A percentile compares a stretch with the other conserved stretches of the same genome.
Conservation (phyloP, 208 protist genomes). For the Naegleria gruberi region DNA sequence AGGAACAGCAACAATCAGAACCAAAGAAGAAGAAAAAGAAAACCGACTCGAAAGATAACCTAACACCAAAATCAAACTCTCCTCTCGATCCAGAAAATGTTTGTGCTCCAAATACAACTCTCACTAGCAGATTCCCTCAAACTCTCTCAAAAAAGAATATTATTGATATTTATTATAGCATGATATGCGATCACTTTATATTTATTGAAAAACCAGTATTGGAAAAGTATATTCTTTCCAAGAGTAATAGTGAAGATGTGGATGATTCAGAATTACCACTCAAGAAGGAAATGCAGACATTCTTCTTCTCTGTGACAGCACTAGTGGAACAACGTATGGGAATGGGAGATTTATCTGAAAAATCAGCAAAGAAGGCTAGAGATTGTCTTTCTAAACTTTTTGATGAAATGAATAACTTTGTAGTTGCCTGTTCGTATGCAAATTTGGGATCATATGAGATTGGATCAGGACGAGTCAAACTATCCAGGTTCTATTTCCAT, state of each 20-base stretch:
- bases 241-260: neutral
- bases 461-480: neutral
- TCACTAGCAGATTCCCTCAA: neutral
- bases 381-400: neutral
- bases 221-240: neutral
- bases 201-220: neutral
- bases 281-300: neutral
- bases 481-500: neutral
- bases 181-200: neutral
- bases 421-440: neutral
- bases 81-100: neutral
- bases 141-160: neutral
- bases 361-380: neutral
- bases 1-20: neutral
- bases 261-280: neutral
- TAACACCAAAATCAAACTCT: neutral
- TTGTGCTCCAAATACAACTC: neutral
- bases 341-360: neutral
- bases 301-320: neutral
- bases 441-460: neutral
- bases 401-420: neutral
- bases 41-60: neutral
- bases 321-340: neutral
- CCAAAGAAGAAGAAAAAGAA: neutral
- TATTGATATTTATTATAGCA: neutral